phyloP scores from a whole-genome alignment of 129 eudicot species.

The Apium graveolens region DNA sequence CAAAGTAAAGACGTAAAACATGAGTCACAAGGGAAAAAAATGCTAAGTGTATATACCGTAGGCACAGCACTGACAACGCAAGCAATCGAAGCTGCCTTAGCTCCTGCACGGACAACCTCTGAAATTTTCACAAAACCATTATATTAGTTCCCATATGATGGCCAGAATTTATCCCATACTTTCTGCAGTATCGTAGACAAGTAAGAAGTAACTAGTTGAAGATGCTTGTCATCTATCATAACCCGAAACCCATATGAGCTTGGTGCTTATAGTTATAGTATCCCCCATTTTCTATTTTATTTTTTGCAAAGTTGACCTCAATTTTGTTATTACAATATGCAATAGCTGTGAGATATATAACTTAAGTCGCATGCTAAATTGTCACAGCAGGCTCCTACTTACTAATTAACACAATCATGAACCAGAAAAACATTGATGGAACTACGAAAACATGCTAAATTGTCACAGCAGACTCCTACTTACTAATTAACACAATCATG shows the following conservation, averaged over 20 bases:
- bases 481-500: neutral
- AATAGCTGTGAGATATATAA: neutral
- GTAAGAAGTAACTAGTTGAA: neutral
- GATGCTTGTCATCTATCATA: neutral
- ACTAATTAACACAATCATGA: neutral
- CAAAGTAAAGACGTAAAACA: neutral
- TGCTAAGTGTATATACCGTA: slow-evolving; percentile 37
- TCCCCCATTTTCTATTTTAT: too few species aligned
- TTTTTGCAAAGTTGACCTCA: neutral
- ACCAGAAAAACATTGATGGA: neutral
- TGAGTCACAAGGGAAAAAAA: neutral
- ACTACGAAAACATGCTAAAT: neutral
- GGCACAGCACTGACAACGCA: slow-evolving; percentile 67
- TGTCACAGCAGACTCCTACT: neutral
- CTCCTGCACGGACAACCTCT: slow-evolving; percentile 85
- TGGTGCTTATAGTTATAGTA: too few species aligned
- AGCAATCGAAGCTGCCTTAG: slow-evolving; percentile 72
- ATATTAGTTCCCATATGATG: neutral
- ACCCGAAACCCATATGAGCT: too few species aligned
- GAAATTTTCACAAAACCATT: slow-evolving; percentile 21
- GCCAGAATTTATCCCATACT: neutral
- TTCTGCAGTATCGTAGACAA: neutral
- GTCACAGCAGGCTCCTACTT: neutral
- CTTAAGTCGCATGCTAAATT: neutral
- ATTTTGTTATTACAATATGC: neutral